Base-by-base conservation (phyloP, 352 stramenopile genomes). In the Aphanomyces cochlioides region DNA sequence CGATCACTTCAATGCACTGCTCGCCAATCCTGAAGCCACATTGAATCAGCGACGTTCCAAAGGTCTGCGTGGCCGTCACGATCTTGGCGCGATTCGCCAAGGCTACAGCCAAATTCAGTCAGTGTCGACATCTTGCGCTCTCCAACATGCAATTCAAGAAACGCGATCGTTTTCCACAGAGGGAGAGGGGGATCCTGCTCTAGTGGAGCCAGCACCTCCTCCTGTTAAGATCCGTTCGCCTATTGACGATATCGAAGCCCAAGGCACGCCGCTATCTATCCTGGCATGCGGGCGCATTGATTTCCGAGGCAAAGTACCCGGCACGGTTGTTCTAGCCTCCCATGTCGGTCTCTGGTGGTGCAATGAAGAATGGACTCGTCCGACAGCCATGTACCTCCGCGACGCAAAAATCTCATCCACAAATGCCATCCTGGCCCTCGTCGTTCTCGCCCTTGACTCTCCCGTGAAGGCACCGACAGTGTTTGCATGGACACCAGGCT, bases 61-160 rank as follows among this genome's bases (percentile, higher is more conserved):
- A 15, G 40, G 58, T 2, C 74, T 93, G 8, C 73, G 72, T 5
- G 81, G 75, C 41, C 69, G 86, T 45, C 73, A 82, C 39, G 86
- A 93, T 50, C 75, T 89, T 38, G 56, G 71, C 10, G 78, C 84
- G 8, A 89, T 93, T 54, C 79, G 69, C 7, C 72, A 88, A 43
- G 86, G 86, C 4, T 90, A 88, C 61, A 89, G 76, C 17, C 86
- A 93, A 66, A 90, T 93, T 58, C 84, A 87, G 75, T 91, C 83
- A 19, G 78, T 93, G 60, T 92, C 86, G 34, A 79, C 58, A 15
- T 59, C 78, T 15, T 63, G 85, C 38, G 85, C 85, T 1, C 64
- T 93, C n/a, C 76, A 90, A 50, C 73, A 83, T 19, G 78, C 78
- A 13, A 60, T 34, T 66, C 56, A 73, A 48, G 17, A 39, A 43